A percentile compares a stretch with the other conserved stretches of the same genome.
phyloP scores from a whole-genome alignment of 2,329 filamentous ascomycete genomes.

The Tolypocladium sp. region DNA sequence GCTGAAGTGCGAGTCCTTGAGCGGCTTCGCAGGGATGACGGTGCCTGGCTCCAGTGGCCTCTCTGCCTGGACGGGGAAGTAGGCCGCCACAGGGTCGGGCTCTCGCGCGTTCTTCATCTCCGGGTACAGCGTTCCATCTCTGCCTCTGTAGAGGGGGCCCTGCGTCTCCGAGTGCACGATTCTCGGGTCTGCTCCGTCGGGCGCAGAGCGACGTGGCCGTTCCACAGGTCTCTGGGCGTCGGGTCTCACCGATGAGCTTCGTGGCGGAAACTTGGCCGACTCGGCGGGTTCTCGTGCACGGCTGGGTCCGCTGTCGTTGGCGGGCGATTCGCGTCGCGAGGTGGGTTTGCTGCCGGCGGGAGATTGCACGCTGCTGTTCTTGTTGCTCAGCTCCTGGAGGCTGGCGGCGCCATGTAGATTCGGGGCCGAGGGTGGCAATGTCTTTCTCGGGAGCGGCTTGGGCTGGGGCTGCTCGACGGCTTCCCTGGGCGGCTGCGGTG shows the following conservation, averaged over 20 bases:
- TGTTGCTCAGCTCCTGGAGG: constrained; percentile 10
- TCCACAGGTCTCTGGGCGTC: constrained; percentile 9
- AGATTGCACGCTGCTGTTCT: not conserved
- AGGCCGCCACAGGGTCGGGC: constrained; percentile 24
- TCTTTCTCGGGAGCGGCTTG: constrained; percentile 15
- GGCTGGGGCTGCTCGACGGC: constrained; percentile 6
- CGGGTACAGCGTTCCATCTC: constrained; percentile 30
- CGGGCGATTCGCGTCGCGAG: constrained; percentile 3
- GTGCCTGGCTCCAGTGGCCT: constrained; percentile 19
- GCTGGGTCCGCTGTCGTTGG: constrained; percentile 10
- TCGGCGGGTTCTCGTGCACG: constrained; percentile 11
- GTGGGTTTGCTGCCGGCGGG: not conserved
- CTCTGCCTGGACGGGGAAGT: constrained; percentile 26
- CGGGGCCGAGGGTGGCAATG: constrained; percentile 11
- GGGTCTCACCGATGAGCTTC: constrained; percentile 20
- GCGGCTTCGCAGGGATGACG: constrained; percentile 30
- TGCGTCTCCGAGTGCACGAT: constrained; percentile 23
- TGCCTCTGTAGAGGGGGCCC: constrained; percentile 23
- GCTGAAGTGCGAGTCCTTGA: constrained; percentile 33
- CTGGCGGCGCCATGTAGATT: constrained; percentile 14
- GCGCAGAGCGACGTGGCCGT: constrained; percentile 12
- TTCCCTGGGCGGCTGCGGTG: constrained; percentile 7
- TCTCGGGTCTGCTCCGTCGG: constrained; percentile 19
- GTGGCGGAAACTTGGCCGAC: constrained; percentile 18
- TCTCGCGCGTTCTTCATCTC: constrained; percentile 27